Evolutionary conservation across 305 asterid species (phyloP), one percentile per base, ranked within the genome.

Genomic region (Solanum hybrid): DNA sequence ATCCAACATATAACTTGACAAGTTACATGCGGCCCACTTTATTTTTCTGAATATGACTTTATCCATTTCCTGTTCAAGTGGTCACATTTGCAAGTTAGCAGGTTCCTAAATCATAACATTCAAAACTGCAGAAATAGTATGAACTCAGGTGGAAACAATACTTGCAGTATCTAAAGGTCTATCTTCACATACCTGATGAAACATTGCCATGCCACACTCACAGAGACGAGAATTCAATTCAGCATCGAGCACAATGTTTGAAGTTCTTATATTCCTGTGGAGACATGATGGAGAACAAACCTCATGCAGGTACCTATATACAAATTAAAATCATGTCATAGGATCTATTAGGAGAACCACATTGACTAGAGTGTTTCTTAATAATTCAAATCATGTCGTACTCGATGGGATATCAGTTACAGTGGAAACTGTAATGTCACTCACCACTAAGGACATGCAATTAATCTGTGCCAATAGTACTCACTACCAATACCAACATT

Each of bases 271-370:
- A 93, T 90, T 91, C 92, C 91, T 90, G 92, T 94, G 97, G 87
- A 94, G 87, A 56, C 89, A 82, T 36, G 95, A 81, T 24, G 97
- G 95, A 37, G 93, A 93, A 89, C 94, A 93, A 72, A 91, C 94
- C 86, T 94, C 96, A 86, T 94, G 97, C 90, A 94, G 91, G 91
- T 92, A 94, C 93, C 95, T 94, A 80, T n/a, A 73, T 26, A 89
- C 87, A 84, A 29, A n/a, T 45, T 84, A 84, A 45, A 84, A 45
- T 84, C 72, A 84, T 45, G 73, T 29, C 19, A 42, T 17, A 45
- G 87, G 87, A 84, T 84, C 17, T 15, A 15, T 29, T 42, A 29
- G 87, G 87, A 45, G 40, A 45, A 45, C 40, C 12, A 84, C 73
- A 84, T 84, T 45, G 37, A 84, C 27, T 14, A 45, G 87, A 45